Conservation (phyloP, 2,329 filamentous ascomycete species). For the Fusarium verticillioides region DNA sequence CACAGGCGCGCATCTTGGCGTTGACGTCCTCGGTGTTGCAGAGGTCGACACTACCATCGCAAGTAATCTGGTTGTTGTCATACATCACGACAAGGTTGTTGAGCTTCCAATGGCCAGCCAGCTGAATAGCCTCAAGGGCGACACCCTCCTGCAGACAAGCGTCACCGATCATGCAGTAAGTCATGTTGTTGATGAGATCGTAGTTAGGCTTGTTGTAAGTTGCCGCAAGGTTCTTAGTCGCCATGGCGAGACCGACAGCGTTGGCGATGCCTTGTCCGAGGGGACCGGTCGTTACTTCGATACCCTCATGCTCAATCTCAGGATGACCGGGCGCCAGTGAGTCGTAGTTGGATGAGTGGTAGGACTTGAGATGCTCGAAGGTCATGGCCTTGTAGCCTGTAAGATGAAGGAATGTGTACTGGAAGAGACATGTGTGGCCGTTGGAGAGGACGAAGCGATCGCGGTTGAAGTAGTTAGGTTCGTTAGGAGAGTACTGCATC, state of each 20-base stretch:
- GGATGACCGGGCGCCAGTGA: constrained; percentile 66
- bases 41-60: constrained; percentile 65
- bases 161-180: constrained; percentile 68
- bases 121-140: constrained; percentile 64
- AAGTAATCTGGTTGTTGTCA: constrained; percentile 71
- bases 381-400: constrained; percentile 66
- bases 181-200: constrained; percentile 61
- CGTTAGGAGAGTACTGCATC: constrained; percentile 69
- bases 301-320: constrained; percentile 66
- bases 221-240: constrained; percentile 65
- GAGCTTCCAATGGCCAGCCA: constrained; percentile 65
- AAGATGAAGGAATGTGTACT: constrained; percentile 65
- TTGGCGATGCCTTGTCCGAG: constrained; percentile 71
- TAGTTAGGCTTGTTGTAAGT: constrained; percentile 63
- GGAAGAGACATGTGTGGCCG: constrained; percentile 65
- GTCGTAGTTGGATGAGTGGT: constrained; percentile 57
- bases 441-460: constrained; percentile 73
- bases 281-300: constrained; percentile 70
- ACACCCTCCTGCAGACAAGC: constrained; percentile 70
- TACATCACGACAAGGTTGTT: constrained; percentile 69
- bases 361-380: constrained; percentile 66
- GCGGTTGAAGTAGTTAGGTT: constrained; percentile 68
- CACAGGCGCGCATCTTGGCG: constrained; percentile 65
- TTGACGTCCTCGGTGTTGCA: constrained; percentile 68
- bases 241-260: constrained; percentile 68